Base-by-base conservation (phyloP, 805 yeast genomes). In the Hanseniaspora occidentalis region DNA sequence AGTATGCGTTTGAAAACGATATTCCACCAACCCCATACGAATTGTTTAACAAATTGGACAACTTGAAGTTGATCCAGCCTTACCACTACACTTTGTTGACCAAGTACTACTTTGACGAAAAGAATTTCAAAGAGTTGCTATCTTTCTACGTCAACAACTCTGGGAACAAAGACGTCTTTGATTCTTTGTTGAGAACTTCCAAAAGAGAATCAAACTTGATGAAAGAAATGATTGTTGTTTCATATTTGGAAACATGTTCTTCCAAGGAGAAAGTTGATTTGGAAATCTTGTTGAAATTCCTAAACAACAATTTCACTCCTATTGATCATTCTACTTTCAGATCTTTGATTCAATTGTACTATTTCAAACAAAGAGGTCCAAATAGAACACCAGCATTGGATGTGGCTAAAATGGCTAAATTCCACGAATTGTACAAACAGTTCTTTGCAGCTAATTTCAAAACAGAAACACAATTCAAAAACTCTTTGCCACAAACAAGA, bases 1-100 rank as follows among this genome's bases (percentile, higher is more conserved):
- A 29, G 17, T 29, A 29, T 18, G n/a, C 33, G 16, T 29, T 29
- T 9, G 14, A 9, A 27, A 14, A n/a, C 33, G 33, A 29, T 29
- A 18, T 29, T 14, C 33, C 33, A n/a, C 36, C 36, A 6, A 19
- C 36, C 11, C 36, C 36, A 33, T 33, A 33, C 16, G 36, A 33
- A 13, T n/a, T 33, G 10, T 33, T 33, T n/a, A 33, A 11, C 11
- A 33, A 33, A 33, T 33, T 33, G 14, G 23, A 11, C 19, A 19
- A 17, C 14, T 18, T 33, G 23, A 20, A 18, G 8, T 19, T 33
- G 13, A 14, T 20, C 13, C 24, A 18, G 11, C 36, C 36, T 2
- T 18, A 19, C n/a, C 36, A 33, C 16, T 29, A 29, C 33, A 29
- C 16, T 29, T 29, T 29, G 33, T 16, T 29, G 8, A 14, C 17